Evolutionary conservation across 129 eudicot species (phyloP).

Genomic region (Oenanthe sinensis): DNA sequence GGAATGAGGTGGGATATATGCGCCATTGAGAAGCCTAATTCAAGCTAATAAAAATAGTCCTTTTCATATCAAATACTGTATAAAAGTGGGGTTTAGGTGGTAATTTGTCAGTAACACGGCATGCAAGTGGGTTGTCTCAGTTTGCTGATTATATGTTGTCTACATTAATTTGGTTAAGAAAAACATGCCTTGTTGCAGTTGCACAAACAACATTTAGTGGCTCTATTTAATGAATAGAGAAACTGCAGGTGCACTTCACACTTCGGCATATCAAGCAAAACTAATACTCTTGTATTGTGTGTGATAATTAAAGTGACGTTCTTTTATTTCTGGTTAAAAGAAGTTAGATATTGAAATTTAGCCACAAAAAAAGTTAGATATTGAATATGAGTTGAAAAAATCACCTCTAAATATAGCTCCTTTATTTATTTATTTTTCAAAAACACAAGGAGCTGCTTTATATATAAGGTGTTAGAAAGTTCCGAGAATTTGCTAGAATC

Average conservation of each 20-base stretch:
- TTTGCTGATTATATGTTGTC: not conserved
- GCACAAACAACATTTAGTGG: not conserved
- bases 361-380: too few species aligned
- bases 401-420: not conserved
- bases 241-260: not conserved
- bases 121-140: not conserved
- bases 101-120: not conserved
- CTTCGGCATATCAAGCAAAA: not conserved
- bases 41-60: too few species aligned
- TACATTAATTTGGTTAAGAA: not conserved
- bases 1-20: too few species aligned
- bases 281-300: not conserved
- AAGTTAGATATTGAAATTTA: not conserved
- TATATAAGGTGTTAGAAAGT: not conserved
- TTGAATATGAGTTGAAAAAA: not conserved
- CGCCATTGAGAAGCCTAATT: too few species aligned
- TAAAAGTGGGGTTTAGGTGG: not conserved
- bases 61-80: too few species aligned
- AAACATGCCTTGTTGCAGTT: not conserved
- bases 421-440: not conserved
- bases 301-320: not conserved
- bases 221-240: not conserved
- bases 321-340: not conserved
- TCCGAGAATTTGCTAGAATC: not conserved
- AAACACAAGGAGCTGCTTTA: not conserved